phyloP scores from a whole-genome alignment of 768 basidiomycete genomes.

The Xerocomellus intermedius region DNA sequence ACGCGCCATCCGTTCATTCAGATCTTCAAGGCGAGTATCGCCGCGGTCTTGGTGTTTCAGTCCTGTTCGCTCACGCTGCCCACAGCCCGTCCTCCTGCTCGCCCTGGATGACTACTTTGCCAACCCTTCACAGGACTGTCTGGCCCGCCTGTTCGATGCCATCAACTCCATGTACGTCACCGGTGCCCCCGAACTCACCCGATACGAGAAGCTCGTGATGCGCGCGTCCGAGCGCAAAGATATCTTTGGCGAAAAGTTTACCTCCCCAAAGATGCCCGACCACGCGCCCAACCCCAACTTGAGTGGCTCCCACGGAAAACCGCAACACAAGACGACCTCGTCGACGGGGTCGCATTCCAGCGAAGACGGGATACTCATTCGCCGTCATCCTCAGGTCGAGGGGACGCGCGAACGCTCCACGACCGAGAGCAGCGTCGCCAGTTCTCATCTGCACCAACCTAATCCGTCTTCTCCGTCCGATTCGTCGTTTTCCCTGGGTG shows the following conservation, averaged over 20 bases:
- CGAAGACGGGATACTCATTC: conserved; percentile 63
- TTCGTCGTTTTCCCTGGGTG: conserved; percentile 72
- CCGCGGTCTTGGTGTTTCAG: neutral
- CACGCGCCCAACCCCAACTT: neutral
- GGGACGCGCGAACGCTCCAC: conserved; percentile 41
- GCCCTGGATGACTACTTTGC: conserved; percentile 95
- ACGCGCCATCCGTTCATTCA: conserved; percentile 93
- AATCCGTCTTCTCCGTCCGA: conserved; percentile 62
- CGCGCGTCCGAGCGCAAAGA: conserved; percentile 90
- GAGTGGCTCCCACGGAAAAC: conserved; percentile 23
- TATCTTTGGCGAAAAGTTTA: conserved; percentile 84
- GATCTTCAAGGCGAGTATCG: conserved; percentile 77
- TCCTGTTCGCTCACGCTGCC: conserved; percentile 5
- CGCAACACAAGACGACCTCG: conserved; percentile 46
- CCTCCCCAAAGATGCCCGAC: conserved; percentile 26
- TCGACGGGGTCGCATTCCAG: conserved; percentile 65
- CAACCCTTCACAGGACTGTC: conserved; percentile 85
- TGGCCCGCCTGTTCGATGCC: conserved; percentile 87
- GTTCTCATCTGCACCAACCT: conserved; percentile 29
- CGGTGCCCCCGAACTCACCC: conserved; percentile 72
- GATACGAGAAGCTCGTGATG: conserved; percentile 85
- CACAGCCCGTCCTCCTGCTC: conserved; percentile 85
- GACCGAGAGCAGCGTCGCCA: conserved; percentile 38
- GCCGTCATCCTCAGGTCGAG: conserved; percentile 22
- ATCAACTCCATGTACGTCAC: conserved; percentile 89